Base-by-base conservation (phyloP, 2,329 filamentous ascomycete species). In the Hortaea werneckii region DNA sequence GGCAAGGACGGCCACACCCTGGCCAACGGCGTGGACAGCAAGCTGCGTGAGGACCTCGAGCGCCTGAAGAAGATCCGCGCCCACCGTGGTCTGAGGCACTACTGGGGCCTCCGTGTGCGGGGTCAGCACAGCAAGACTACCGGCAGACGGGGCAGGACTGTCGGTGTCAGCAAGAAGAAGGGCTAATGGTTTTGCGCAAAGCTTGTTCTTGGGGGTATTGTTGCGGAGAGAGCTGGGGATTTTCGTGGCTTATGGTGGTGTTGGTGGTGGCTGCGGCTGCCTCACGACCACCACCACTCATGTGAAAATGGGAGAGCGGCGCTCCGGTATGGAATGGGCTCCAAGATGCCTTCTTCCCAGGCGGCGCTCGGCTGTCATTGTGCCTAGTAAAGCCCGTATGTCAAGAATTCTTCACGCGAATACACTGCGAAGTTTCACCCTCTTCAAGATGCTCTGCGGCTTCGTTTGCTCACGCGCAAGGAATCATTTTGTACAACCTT, bases 131-230 rank as follows among this genome's bases (percentile, higher is more conserved):
- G 89, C 78, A 98, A 98, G 88, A 98, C 90, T 63, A 98, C 92
- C 63, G 92, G 92, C 70, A 86, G 92, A 69, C 85, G 92, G 72
- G 92, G 92, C 70, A 85, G 92, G 72, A 98, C 92, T 73, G 92
- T 98, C 73, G 92, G 92, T 95, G 92, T 98, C 71, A 95, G 87
- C 81, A 98, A 98, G 90, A 96, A 96, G 89, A 96, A 96, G 89
- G 87, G 87, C 83, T 84, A 80, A 69, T 67, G 61, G 63, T 70
- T 61, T 69, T 63, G 63, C 40, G 48, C 29, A 40, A 9, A 27
- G 13, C 32, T 9, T n/a, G 32, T n/a, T n/a, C n/a, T n/a, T 13
- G 37, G 37, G 32, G 9, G 2, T 20, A 4, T 35, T 35, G 40
- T 29, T 41, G 40, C 9, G 9, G 27, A 29, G 20, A 4, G 20